Evolutionary conservation across 176 grass and related monocot species (phyloP).

Genomic region (Thalia dealbata): DNA sequence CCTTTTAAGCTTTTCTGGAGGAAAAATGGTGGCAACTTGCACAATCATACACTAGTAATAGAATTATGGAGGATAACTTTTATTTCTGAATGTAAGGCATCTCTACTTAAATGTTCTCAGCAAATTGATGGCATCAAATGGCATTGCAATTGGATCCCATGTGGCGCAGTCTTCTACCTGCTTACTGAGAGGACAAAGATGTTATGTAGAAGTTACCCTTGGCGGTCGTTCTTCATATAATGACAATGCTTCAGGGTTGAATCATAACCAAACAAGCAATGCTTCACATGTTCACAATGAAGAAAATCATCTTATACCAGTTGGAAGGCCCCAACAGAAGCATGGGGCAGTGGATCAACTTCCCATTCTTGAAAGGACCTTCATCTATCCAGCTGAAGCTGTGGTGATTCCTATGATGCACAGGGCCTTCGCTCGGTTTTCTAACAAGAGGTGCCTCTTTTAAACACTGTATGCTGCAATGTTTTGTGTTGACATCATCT

Average conservation of each 20-base stretch:
- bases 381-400: constrained; percentile 84
- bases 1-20: background rate
- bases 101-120: constrained; percentile 49
- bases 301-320: constrained; percentile 23
- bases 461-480: constrained; percentile 9
- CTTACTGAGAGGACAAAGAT: constrained; percentile 88
- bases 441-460: constrained; percentile 64
- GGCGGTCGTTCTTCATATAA: constrained; percentile 45
- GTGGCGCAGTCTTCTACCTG: constrained; percentile 55
- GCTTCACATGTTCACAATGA: constrained; percentile 32
- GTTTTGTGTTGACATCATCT: background rate
- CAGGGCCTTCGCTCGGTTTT: constrained; percentile 77
- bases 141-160: constrained; percentile 39
- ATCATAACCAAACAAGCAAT: constrained; percentile 45
- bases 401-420: constrained; percentile 89
- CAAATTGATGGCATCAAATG: constrained; percentile 45
- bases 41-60: background rate
- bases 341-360: constrained; percentile 36
- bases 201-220: constrained; percentile 92
- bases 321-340: constrained; percentile 29
- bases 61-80: background rate
- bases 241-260: constrained; percentile 34
- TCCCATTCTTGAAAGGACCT: constrained; percentile 84
- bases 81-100: background rate
- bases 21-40: background rate